These are phyloP conservation scores for Teratosphaeria viscida DNA, from an alignment of 2,329 filamentous ascomycete genomes.

Conservation along the genomic window DNA sequence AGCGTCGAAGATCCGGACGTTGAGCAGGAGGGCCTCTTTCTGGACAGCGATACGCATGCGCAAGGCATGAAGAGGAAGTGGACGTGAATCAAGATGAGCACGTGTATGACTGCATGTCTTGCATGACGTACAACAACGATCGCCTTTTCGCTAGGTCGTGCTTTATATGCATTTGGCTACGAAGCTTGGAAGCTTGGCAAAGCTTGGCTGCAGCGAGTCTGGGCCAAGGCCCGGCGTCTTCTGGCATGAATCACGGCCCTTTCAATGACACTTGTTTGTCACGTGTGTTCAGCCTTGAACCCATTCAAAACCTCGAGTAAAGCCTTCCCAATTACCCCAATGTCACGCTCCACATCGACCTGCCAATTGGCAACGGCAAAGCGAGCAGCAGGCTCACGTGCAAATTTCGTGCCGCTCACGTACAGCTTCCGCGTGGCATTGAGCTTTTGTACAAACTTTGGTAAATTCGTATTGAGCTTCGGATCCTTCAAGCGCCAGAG, in stretches of 20 bases:
- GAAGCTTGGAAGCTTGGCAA: not conserved
- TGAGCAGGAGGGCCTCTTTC: too few species aligned
- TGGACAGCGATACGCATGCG: too few species aligned
- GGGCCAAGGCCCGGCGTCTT: not conserved
- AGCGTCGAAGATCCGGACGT: too few species aligned
- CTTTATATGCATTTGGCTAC: too few species aligned
- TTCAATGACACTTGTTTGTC: not conserved
- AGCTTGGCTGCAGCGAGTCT: not conserved
- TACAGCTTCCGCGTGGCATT: constrained; percentile 68
- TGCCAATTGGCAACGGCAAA: constrained; percentile 82
- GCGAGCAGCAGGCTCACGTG: constrained; percentile 61
- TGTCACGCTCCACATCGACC: constrained; percentile 58
- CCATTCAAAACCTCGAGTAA: constrained; percentile 28
- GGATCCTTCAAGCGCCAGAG: constrained; percentile 64
- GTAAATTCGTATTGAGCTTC: constrained; percentile 42
- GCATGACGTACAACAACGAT: not conserved
- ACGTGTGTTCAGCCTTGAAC: not conserved
- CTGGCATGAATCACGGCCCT: not conserved
- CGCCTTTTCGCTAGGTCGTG: too few species aligned
- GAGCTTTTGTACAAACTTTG: constrained; percentile 56
- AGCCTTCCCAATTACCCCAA: constrained; percentile 53
- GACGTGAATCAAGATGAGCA: too few species aligned
- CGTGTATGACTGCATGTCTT: not conserved
- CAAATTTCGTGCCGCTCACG: constrained; percentile 72
- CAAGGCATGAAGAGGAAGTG: too few species aligned